Percentiles rank a stretch among this genome's conserved stretches.
Conservation (phyloP, 2,329 filamentous ascomycete genomes). For the Arthrobotrys pseudoclavata region DNA sequence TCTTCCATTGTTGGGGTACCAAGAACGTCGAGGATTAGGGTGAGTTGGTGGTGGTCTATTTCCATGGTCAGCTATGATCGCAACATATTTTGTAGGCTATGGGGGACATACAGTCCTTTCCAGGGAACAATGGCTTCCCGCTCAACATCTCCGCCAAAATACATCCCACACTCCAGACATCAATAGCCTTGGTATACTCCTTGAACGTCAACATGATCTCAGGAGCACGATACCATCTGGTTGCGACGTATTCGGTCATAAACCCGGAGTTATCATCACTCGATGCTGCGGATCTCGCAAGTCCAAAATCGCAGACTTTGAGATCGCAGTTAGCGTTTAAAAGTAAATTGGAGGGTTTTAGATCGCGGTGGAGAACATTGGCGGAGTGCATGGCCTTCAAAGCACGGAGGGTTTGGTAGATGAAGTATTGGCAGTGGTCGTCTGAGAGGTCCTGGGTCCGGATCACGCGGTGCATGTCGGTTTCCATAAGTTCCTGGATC, state of each 20-base stretch:
- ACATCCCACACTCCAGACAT: conserved; percentile 98
- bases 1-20: conserved; percentile 99
- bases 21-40: conserved; percentile 94
- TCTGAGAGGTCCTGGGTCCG: conserved; percentile 98
- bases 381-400: conserved; percentile 99
- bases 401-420: conserved; percentile 97
- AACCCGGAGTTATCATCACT: conserved; percentile 99
- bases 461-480: conserved; percentile 99
- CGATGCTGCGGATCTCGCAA: conserved; percentile 93
- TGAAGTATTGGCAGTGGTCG: conserved; percentile 99
- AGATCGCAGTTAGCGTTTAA: conserved; percentile 99
- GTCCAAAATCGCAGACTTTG: conserved; percentile 98
- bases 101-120: conserved; percentile 87
- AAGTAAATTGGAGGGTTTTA: conserved; percentile 96
- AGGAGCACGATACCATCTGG: conserved; percentile 97
- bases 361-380: conserved; percentile 95
- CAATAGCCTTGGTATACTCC: conserved; percentile 99
- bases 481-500: conserved; percentile 94
- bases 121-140: conserved; percentile 96
- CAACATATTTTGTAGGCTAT: not conserved
- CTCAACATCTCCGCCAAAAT: conserved; percentile 99
- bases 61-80: conserved; percentile 29
- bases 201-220: conserved; percentile 99
- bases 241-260: conserved; percentile 99
- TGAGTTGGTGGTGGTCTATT: conserved; percentile 96